Evolutionary conservation across 345 rosid species (phyloP).

Genomic region (Corchorus olitorius): DNA sequence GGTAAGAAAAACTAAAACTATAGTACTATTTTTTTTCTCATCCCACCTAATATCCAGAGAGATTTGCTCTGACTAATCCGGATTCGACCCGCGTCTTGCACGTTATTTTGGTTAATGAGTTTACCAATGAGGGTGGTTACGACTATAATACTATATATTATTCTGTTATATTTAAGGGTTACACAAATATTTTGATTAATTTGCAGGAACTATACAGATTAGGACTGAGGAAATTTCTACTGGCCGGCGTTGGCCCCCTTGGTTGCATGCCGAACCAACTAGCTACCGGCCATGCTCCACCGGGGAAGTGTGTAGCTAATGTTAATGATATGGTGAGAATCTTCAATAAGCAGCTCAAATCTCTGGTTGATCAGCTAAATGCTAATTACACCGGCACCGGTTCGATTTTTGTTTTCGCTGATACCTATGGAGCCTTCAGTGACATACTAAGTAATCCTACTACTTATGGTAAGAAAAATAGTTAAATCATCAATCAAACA

Average conservation of each 20-base stretch:
- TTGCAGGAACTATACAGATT: conserved; percentile 45
- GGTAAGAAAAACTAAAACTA: conserved; percentile 35
- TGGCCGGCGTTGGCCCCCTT: conserved; percentile 61
- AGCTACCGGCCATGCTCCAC: conserved; percentile 40
- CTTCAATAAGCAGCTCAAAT: conserved; percentile 47
- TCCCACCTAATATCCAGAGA: background rate
- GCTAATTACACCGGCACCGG: conserved; percentile 13
- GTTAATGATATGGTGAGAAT: conserved; percentile 49
- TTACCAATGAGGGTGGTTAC: too few relatives aligned
- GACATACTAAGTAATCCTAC: conserved; percentile 44
- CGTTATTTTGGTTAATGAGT: too few relatives aligned
- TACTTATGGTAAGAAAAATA: conserved; percentile 34
- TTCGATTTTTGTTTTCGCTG: conserved; percentile 52
- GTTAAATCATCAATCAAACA: background rate
- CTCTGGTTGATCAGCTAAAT: conserved; percentile 53
- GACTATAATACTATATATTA: too few relatives aligned
- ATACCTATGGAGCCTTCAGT: conserved; percentile 44
- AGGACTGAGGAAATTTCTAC: conserved; percentile 68
- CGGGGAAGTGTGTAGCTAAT: conserved; percentile 40
- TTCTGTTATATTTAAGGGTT: too few relatives aligned
- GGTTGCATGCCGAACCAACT: conserved; percentile 68
- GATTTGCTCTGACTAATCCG: too few relatives aligned
- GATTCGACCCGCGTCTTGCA: too few relatives aligned
- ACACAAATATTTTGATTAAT: too few relatives aligned
- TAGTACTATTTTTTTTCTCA: too few relatives aligned